phyloP scores from a whole-genome alignment of 2,329 filamentous ascomycete genomes.

The Penicillium italicum region DNA sequence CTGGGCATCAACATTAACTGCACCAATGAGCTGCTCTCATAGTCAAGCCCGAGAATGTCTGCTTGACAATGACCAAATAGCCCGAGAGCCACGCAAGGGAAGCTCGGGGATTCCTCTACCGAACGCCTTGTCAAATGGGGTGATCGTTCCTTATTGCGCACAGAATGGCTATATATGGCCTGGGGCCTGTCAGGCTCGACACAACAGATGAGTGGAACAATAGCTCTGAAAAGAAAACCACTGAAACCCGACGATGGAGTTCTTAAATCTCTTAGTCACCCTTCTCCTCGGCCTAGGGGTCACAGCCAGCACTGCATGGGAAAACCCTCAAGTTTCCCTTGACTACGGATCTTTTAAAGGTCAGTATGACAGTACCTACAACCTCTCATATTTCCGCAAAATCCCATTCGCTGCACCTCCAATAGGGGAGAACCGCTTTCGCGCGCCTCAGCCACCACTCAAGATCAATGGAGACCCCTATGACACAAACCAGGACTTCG shows the following conservation, averaged over 20 bases:
- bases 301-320: conserved; percentile 15
- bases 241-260: background rate
- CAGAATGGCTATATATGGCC: background rate
- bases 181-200: background rate
- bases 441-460: conserved; percentile 56
- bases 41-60: background rate
- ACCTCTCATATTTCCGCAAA: conserved; percentile 58
- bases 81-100: background rate
- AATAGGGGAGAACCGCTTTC: conserved; percentile 56
- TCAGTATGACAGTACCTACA: conserved; percentile 50
- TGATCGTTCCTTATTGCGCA: background rate
- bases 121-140: background rate
- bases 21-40: conserved; percentile 24
- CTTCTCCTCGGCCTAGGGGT: conserved; percentile 7
- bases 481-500: conserved; percentile 53
- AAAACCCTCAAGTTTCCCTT: conserved; percentile 40
- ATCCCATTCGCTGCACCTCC: conserved; percentile 61
- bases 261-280: background rate
- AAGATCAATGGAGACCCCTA: conserved; percentile 48
- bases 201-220: background rate
- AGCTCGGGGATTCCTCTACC: background rate
- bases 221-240: background rate
- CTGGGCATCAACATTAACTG: conserved; percentile 23
- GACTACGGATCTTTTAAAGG: conserved; percentile 54
- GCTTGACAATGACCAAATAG: background rate